These are phyloP conservation scores for Podospora anserina DNA, from an alignment of 495 filamentous ascomycete genomes.

Conservation along the genomic window DNA sequence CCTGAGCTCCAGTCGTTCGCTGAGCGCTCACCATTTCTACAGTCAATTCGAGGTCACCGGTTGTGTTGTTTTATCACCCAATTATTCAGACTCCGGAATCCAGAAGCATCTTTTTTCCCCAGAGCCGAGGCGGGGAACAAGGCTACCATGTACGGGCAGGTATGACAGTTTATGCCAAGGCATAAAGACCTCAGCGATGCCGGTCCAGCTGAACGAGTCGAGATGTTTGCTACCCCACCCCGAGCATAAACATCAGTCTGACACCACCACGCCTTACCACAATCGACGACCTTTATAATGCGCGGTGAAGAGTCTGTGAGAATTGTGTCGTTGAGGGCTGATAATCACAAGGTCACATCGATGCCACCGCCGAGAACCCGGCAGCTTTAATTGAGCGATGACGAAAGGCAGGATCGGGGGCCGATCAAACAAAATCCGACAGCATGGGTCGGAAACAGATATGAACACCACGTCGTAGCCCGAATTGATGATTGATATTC, in stretches of 20 bases:
- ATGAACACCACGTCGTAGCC: background rate
- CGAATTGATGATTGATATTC: no score
- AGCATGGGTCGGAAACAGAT: background rate
- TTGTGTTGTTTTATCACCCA: background rate
- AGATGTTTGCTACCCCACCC: background rate
- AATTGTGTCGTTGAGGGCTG: background rate
- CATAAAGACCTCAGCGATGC: background rate
- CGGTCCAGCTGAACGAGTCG: background rate
- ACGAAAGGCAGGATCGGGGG: background rate
- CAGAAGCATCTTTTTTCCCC: background rate
- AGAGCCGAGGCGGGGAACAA: background rate
- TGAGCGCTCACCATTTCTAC: no score
- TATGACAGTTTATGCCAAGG: background rate
- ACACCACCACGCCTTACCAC: background rate
- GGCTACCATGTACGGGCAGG: background rate
- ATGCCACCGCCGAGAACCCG: background rate
- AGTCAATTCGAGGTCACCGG: background rate
- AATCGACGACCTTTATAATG: background rate
- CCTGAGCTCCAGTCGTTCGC: background rate
- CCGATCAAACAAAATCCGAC: slow-evolving; percentile 7
- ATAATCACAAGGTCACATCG: background rate
- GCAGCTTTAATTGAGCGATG: background rate
- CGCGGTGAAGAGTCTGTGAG: background rate
- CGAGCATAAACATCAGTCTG: background rate
- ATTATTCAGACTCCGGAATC: background rate